A percentile compares a stretch with the other conserved stretches of the same genome.
These are phyloP conservation scores for Entrophospora sp. DNA, from an alignment of 192 early-diverging fungal species.

Conservation along the genomic window DNA sequence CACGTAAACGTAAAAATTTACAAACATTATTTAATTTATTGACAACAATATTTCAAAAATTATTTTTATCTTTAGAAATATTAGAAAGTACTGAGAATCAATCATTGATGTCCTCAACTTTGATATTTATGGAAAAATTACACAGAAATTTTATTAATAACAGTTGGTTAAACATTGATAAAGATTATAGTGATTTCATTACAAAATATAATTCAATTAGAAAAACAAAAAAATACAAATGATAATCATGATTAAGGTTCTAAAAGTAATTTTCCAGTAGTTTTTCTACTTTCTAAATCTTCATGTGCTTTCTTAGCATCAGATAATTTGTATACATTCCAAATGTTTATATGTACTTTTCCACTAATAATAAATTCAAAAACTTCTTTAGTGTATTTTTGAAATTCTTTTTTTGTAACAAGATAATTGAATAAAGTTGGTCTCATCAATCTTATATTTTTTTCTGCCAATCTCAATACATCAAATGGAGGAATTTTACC, in stretches of 20 bases:
- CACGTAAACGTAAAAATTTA: constrained; percentile 20
- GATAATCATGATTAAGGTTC: constrained; percentile 6
- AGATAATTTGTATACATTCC: constrained; percentile 66
- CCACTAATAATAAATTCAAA: constrained; percentile 48
- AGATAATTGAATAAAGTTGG: constrained; percentile 70
- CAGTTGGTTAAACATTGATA: no score
- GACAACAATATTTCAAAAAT: constrained; percentile 1
- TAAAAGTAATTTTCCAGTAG: constrained; percentile 64
- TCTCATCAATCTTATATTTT: constrained; percentile 66
- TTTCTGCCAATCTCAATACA: constrained; percentile 47
- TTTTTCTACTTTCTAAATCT: constrained; percentile 66
- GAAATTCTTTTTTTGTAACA: constrained; percentile 56
- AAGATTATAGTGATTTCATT: no score
- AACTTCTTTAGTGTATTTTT: constrained; percentile 47
- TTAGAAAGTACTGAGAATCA: neutral
- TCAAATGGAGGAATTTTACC: constrained; percentile 65
- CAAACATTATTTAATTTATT: constrained; percentile 18
- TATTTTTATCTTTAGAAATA: neutral
- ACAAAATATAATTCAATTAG: no score
- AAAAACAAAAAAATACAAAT: no score
- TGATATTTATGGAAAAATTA: constrained; percentile 21
- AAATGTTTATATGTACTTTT: constrained; percentile 59
- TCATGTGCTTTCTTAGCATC: constrained; percentile 69
- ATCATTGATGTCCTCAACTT: neutral
- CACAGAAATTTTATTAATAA: no score